A percentile compares a stretch with the other conserved stretches of the same genome.
Evolutionary conservation across 2,329 filamentous ascomycete species (phyloP).

Genomic region (Metarhizium humberi): DNA sequence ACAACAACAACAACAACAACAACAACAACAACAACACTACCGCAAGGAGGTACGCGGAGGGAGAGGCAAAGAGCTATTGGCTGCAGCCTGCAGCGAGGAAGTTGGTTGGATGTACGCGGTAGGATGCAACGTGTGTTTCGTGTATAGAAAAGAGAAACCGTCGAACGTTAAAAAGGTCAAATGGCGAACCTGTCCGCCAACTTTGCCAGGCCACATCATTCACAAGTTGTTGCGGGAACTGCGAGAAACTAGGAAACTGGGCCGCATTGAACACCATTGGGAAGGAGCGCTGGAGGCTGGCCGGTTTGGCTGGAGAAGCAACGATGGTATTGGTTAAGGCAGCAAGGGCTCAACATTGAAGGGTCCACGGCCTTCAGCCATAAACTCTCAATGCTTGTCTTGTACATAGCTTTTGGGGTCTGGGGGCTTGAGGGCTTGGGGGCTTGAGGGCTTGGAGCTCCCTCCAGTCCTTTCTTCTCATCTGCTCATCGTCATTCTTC

Average conservation of each 20-base stretch:
- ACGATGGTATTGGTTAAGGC: too few relatives aligned
- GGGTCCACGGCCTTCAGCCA: too few relatives aligned
- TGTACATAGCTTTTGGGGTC: not conserved
- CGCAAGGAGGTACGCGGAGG: not conserved
- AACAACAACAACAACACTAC: not conserved
- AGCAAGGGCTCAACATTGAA: too few relatives aligned
- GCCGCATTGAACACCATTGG: not conserved
- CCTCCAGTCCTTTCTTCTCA: not conserved
- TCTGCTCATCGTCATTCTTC: not conserved
- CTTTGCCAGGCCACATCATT: too few relatives aligned
- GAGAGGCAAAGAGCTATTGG: not conserved
- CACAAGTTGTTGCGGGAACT: not conserved
- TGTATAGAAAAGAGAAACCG: too few relatives aligned
- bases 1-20: too few relatives aligned
- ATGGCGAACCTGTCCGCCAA: too few relatives aligned
- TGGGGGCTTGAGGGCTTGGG: too few relatives aligned
- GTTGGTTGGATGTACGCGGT: not conserved
- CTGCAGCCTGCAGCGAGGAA: not conserved
- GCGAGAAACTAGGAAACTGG: not conserved
- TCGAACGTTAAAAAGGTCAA: too few relatives aligned
- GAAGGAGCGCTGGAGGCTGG: not conserved
- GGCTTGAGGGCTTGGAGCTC: too few relatives aligned
- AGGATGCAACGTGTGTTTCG: too few relatives aligned
- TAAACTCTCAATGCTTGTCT: not conserved
- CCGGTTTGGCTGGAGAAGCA: not conserved